Base-by-base conservation (phyloP, 1,139 yeast species). In the Lodderomyces jiufengensis region DNA sequence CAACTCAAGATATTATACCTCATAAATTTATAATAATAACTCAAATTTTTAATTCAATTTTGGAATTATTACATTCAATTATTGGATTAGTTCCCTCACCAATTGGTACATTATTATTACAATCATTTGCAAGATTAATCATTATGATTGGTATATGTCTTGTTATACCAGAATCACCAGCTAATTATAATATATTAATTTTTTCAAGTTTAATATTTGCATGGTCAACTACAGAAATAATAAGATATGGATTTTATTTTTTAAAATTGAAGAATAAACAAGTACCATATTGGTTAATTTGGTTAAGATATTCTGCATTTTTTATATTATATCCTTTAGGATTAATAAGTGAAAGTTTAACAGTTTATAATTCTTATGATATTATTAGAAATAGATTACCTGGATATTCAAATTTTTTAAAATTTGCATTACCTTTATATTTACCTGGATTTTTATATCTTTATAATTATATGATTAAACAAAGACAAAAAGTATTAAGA, bases 291-390 rank as follows among this genome's bases (percentile, higher is more conserved):
- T 38, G 39, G 41, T 36, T 62, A 15, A 36, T 48, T 22, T 64
- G 69, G 68, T 42, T 61, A 16, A 45, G 70, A 26, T 64, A 65
- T 46, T 51, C 61, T 24, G 52, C 60, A 1, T 65, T 64, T 36
- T 39, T 61, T 18, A 50, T 63, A 20, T 48, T 65, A 28, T 66
- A 65, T 39, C 70, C 70, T 2, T 34, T 59, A 36, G 70, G 70
- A 1, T 49, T 65, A 18, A 26, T 55, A 9, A 44, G 63, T 32
- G 70, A 65, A 43, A 54, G 57, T 27, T 38, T 45, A 32, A 60
- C 61, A 23, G 65, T 63, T 21, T 63, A 54, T 46, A 31, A 48
- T 32, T 50, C 65, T 10, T 45, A 61, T 12, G 46, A 42, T n/a
- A 51, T 47, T 39, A 34, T 29, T 6, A 38, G 36, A 28, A 18